phyloP scores from a whole-genome alignment of 768 basidiomycete species.

The Coprinellus micaceus region DNA sequence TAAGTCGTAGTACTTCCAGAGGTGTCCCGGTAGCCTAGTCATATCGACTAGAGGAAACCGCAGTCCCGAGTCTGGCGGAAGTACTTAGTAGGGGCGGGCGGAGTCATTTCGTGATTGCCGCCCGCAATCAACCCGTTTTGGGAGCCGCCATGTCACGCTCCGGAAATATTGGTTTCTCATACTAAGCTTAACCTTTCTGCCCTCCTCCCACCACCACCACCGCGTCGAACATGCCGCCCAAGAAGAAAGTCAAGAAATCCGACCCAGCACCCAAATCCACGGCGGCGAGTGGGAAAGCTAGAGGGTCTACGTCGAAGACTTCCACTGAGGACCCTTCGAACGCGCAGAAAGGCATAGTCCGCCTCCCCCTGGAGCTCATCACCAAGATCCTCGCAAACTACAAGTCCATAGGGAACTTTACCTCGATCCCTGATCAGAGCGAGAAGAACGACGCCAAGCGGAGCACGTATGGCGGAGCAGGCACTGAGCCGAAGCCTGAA shows the following conservation, averaged over 20 bases:
- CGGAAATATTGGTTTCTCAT: too few relatives aligned
- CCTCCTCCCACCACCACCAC: too few relatives aligned
- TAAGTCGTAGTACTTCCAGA: slow-evolving; percentile 83
- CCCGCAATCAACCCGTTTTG: too few relatives aligned
- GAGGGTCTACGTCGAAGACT: not conserved
- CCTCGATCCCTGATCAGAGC: not conserved
- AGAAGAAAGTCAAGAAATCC: not conserved
- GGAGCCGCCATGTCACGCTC: too few relatives aligned
- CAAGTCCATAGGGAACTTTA: not conserved
- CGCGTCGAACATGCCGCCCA: not conserved
- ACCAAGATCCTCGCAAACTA: not conserved
- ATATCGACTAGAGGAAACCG: too few relatives aligned
- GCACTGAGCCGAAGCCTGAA: not conserved
- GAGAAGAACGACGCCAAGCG: not conserved
- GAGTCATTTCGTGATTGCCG: too few relatives aligned
- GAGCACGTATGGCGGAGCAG: too few relatives aligned
- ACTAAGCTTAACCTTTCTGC: too few relatives aligned
- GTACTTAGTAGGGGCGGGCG: too few relatives aligned
- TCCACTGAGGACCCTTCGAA: not conserved
- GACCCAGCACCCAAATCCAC: not conserved
- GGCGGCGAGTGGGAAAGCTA: too few relatives aligned
- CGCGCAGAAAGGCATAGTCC: not conserved
- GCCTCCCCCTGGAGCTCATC: not conserved
- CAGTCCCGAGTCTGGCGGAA: too few relatives aligned
- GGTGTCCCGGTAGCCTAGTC: too few relatives aligned